These are phyloP conservation scores for Galerina marginata DNA, from an alignment of 768 basidiomycete species.

Conservation along the genomic window DNA sequence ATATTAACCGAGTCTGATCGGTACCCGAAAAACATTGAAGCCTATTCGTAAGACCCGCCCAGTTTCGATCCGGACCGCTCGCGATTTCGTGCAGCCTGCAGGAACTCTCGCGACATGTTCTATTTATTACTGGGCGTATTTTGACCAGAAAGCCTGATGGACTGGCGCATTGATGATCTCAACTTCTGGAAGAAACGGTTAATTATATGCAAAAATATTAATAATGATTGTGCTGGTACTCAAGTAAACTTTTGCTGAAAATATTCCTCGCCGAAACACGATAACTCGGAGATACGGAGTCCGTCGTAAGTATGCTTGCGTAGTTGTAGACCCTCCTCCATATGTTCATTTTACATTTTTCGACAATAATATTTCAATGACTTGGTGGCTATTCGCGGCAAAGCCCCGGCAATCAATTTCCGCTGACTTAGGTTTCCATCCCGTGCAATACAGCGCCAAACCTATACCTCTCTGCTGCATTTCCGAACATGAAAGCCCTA, in stretches of 20 bases:
- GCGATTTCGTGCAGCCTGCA: slow-evolving; percentile 25
- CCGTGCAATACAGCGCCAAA: neutral
- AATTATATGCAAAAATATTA: neutral
- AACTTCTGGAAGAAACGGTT: neutral
- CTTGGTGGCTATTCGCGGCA: neutral
- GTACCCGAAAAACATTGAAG: slow-evolving; percentile 18
- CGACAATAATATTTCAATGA: too few species aligned
- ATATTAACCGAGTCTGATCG: slow-evolving; percentile 10
- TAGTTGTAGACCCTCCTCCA: too few species aligned
- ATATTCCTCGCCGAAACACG: too few species aligned
- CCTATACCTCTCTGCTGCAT: neutral
- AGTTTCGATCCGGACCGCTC: slow-evolving; percentile 27
- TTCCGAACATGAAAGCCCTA: slow-evolving; percentile 7
- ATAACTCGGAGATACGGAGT: too few species aligned
- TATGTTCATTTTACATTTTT: too few species aligned
- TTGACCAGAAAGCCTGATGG: slow-evolving; percentile 9
- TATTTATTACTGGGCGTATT: neutral
- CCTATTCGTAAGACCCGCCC: slow-evolving; percentile 26
- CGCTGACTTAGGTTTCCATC: neutral
- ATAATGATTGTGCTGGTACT: too few species aligned
- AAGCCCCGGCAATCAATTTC: slow-evolving; percentile 12
- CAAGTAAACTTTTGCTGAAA: too few species aligned
- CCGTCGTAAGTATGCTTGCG: too few species aligned
- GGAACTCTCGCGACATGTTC: neutral
- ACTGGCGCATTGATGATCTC: slow-evolving; percentile 2